These are phyloP conservation scores for Jaapia argillacea DNA, from an alignment of 768 basidiomycete genomes.

Conservation along the genomic window DNA sequence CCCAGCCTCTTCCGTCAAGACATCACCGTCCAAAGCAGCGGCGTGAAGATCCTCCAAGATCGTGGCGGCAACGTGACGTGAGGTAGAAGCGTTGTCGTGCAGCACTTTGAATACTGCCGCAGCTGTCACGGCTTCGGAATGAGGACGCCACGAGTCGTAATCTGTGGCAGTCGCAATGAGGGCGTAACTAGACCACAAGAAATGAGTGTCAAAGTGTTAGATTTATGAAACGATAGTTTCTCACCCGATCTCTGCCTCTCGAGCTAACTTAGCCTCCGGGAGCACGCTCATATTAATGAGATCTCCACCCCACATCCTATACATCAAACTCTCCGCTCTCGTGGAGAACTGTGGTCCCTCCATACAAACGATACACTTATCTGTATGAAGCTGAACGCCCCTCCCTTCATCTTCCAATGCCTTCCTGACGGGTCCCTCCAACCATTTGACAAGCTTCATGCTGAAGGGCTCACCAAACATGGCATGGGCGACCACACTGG, in stretches of 20 bases:
- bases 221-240: no score
- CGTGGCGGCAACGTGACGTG: constrained; percentile 61
- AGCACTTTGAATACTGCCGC: constrained; percentile 89
- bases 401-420: constrained; percentile 52
- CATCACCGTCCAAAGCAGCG: constrained; percentile 38
- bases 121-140: constrained; percentile 76
- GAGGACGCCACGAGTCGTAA: constrained; percentile 90
- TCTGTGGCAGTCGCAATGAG: constrained; percentile 88
- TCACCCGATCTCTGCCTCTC: constrained; percentile 90
- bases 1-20: constrained; percentile 64
- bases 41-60: constrained; percentile 64
- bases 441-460: constrained; percentile 48
- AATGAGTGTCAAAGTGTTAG: background rate
- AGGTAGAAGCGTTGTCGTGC: constrained; percentile 76
- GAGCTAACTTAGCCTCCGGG: constrained; percentile 93
- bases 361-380: constrained; percentile 90
- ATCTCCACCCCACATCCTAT: constrained; percentile 85
- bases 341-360: constrained; percentile 98
- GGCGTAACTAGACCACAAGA: constrained; percentile 54
- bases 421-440: constrained; percentile 51
- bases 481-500: constrained; percentile 80
- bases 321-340: constrained; percentile 93
- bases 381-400: constrained; percentile 63
- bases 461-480: constrained; percentile 93
- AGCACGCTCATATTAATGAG: constrained; percentile 96